phyloP scores from a whole-genome alignment of 2,329 filamentous ascomycete species.

The Colletotrichum lindemuthianum region DNA sequence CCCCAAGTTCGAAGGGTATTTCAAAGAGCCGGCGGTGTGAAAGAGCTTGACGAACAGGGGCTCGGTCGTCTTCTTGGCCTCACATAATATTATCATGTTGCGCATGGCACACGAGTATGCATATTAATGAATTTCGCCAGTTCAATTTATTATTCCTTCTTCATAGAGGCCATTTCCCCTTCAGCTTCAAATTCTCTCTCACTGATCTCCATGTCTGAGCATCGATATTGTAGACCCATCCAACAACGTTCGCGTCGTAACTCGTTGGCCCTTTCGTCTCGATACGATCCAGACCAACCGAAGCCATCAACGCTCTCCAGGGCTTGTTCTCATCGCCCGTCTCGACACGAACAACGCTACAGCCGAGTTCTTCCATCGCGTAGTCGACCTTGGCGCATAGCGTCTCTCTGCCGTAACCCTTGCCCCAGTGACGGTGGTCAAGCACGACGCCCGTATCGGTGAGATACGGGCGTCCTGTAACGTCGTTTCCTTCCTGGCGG shows the following conservation, averaged over 20 bases:
- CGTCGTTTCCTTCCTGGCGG: not conserved
- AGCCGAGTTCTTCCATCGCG: slow-evolving; percentile 36
- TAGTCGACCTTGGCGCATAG: slow-evolving; percentile 39
- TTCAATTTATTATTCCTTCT: too few relatives aligned
- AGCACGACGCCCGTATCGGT: slow-evolving; percentile 39
- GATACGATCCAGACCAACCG: slow-evolving; percentile 18
- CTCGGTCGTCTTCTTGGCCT: too few relatives aligned
- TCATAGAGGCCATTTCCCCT: slow-evolving; percentile 15
- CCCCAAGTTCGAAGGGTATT: not conserved
- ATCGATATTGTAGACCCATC: slow-evolving; percentile 15
- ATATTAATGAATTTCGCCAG: too few relatives aligned
- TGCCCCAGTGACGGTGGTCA: slow-evolving; percentile 37
- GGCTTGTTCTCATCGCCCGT: slow-evolving; percentile 36
- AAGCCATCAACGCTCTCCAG: slow-evolving; percentile 32
- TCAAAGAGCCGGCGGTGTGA: too few relatives aligned
- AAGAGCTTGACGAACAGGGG: not conserved
- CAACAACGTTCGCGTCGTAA: slow-evolving; percentile 19
- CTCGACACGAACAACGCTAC: slow-evolving; percentile 36
- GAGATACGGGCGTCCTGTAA: slow-evolving; percentile 12
- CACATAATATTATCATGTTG: too few relatives aligned
- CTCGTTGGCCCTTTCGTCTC: slow-evolving; percentile 23
- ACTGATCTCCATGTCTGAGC: not conserved
- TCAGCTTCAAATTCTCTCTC: not conserved
- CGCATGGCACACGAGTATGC: too few relatives aligned
- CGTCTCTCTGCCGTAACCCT: slow-evolving; percentile 39